phyloP scores from a whole-genome alignment of 164 flowering plant species.

The Dillenia turbinata region DNA sequence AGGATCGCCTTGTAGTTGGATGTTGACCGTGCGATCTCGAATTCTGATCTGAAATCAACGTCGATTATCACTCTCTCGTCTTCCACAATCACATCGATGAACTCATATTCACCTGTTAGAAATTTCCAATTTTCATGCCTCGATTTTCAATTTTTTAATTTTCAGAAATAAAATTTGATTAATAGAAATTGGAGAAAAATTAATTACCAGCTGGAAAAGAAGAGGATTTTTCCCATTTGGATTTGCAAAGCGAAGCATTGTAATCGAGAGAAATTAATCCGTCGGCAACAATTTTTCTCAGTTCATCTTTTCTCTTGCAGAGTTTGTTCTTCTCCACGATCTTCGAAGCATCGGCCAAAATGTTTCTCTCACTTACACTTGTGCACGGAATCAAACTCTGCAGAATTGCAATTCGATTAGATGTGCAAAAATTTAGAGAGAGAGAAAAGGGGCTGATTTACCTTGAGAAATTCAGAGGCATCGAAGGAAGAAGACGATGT shows the following conservation, averaged over 20 bases:
- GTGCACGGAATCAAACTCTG: constrained; percentile 29
- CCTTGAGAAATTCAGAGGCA: constrained; percentile 61
- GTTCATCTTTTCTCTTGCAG: constrained; percentile 43
- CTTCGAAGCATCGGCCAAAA: constrained; percentile 33
- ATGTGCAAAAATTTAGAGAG: neutral
- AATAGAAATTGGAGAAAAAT: neutral
- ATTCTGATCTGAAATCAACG: constrained; percentile 60
- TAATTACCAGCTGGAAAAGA: constrained; percentile 23
- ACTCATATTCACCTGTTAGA: constrained; percentile 56
- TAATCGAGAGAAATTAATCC: constrained; percentile 29
- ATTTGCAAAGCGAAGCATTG: constrained; percentile 44
- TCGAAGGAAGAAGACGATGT: constrained; percentile 32
- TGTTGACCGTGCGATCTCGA: constrained; percentile 65
- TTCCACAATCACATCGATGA: constrained; percentile 50
- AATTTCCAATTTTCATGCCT: neutral
- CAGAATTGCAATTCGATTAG: neutral
- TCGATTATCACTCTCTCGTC: constrained; percentile 53
- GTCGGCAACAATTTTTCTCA: constrained; percentile 30
- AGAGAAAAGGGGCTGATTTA: constrained; percentile 11
- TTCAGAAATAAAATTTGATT: neutral
- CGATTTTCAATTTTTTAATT: neutral
- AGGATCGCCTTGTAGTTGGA: constrained; percentile 43
- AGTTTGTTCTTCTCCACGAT: constrained; percentile 47
- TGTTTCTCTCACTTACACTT: constrained; percentile 24
- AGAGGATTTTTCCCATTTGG: constrained; percentile 45